These are phyloP conservation scores for Venturia pyrina DNA, from an alignment of 2,329 filamentous ascomycete species.

Conservation along the genomic window DNA sequence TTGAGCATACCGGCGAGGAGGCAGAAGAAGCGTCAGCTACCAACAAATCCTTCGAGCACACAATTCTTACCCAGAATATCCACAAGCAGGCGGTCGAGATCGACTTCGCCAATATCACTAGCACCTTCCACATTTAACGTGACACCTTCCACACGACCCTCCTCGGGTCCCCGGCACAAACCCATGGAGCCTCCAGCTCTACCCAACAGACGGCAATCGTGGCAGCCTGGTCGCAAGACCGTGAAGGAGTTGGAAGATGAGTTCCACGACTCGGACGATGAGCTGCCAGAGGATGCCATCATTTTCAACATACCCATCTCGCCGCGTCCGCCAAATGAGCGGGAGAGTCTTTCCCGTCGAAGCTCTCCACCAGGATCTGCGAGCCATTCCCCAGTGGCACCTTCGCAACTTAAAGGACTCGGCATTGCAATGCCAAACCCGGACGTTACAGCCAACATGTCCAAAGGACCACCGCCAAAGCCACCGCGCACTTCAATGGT, in stretches of 20 bases:
- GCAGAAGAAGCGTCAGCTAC: conserved; percentile 2
- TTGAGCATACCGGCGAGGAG: conserved; percentile 2
- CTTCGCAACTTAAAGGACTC: not conserved
- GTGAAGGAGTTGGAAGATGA: conserved; percentile 63
- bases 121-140: conserved; percentile 24
- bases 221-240: conserved; percentile 63
- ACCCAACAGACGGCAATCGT: conserved; percentile 40
- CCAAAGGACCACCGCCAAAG: conserved; percentile 10
- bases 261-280: conserved; percentile 67
- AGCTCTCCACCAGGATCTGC: conserved; percentile 12
- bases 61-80: conserved; percentile 1
- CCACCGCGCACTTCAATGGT: conserved; percentile 18
- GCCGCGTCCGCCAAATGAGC: conserved; percentile 37
- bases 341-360: conserved; percentile 24
- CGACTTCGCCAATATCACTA: conserved; percentile 6
- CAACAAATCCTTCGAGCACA: not conserved
- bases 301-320: conserved; percentile 78
- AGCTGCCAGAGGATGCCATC: conserved; percentile 66
- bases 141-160: conserved; percentile 20
- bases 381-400: conserved; percentile 2
- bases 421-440: conserved; percentile 6
- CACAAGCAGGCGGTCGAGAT: conserved; percentile 4
- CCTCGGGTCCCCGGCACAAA: conserved; percentile 22
- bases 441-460: not conserved
- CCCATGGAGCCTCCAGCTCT: conserved; percentile 13